These are phyloP conservation scores for Pichia scutulata DNA, from an alignment of 805 yeast genomes.

Conservation along the genomic window DNA sequence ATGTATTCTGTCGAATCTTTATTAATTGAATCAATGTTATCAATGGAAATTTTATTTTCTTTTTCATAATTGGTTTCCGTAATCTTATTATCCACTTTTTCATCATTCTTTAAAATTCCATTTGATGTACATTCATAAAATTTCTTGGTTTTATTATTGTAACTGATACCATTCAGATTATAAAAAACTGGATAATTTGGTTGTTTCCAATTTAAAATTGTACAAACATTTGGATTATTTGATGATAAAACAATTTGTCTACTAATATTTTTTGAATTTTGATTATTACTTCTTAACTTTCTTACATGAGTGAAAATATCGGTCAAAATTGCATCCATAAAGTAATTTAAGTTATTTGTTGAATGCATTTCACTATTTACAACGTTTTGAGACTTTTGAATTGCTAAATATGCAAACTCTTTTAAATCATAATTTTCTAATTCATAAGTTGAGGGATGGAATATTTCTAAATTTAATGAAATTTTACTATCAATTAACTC, in stretches of 20 bases:
- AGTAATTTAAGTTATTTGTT: slow-evolving; percentile 48
- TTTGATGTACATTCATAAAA: slow-evolving; percentile 36
- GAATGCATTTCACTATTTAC: slow-evolving; percentile 10
- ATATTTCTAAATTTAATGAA: slow-evolving; percentile 65
- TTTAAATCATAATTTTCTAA: slow-evolving; percentile 24
- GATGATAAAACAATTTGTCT: slow-evolving; percentile 81
- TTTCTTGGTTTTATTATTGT: slow-evolving; percentile 19
- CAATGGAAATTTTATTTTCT: slow-evolving; percentile 23
- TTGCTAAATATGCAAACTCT: slow-evolving; percentile 18
- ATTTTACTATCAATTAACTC: slow-evolving; percentile 47
- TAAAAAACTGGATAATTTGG: slow-evolving; percentile 95
- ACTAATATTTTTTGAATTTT: slow-evolving; percentile 25
- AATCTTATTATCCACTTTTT: background rate
- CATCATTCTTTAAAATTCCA: slow-evolving; percentile 24
- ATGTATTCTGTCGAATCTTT: slow-evolving; percentile 29
- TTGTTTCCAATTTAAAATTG: slow-evolving; percentile 95
- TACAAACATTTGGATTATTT: slow-evolving; percentile 82
- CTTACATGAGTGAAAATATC: slow-evolving; percentile 74
- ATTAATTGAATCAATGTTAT: slow-evolving; percentile 30
- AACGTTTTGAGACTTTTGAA: slow-evolving; percentile 6
- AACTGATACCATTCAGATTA: slow-evolving; percentile 61
- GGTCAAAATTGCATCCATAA: slow-evolving; percentile 65
- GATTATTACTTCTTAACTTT: slow-evolving; percentile 30
- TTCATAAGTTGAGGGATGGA: slow-evolving; percentile 57
- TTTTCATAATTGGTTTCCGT: background rate